Evolutionary conservation across 140 eudicot genomes (phyloP).

Genomic region (Senecio squalidus): DNA sequence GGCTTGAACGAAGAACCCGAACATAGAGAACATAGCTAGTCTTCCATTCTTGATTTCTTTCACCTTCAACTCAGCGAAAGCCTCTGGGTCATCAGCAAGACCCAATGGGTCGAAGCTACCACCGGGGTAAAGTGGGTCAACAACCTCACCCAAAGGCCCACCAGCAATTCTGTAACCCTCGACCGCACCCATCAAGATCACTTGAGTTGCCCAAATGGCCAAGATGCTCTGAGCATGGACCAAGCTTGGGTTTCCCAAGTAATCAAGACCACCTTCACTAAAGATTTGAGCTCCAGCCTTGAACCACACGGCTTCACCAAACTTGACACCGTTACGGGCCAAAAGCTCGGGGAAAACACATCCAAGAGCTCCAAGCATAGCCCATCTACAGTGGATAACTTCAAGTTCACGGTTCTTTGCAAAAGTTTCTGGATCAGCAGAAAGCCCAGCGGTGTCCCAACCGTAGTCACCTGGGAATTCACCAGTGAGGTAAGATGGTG

Average conservation of each 20-base stretch:
- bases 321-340: slow-evolving; percentile 84
- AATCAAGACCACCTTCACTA: slow-evolving; percentile 82
- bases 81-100: slow-evolving; percentile 74
- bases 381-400: slow-evolving; percentile 65
- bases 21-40: slow-evolving; percentile 73
- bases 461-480: slow-evolving; percentile 70
- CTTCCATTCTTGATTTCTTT: slow-evolving; percentile 69
- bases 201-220: slow-evolving; percentile 80
- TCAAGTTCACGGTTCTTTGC: slow-evolving; percentile 73
- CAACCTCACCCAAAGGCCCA: slow-evolving; percentile 79
- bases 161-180: slow-evolving; percentile 87
- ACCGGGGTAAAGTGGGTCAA: slow-evolving; percentile 71
- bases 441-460: slow-evolving; percentile 65
- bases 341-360: slow-evolving; percentile 80
- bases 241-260: slow-evolving; percentile 77
- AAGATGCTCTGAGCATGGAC: slow-evolving; percentile 77
- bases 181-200: slow-evolving; percentile 68
- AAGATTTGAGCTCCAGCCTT: slow-evolving; percentile 81
- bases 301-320: slow-evolving; percentile 84
- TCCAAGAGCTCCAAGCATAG: slow-evolving; percentile 73
- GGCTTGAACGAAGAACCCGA: slow-evolving; percentile 65
- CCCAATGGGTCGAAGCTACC: slow-evolving; percentile 79
- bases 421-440: slow-evolving; percentile 58
- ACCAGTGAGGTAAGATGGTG: slow-evolving; percentile 54
- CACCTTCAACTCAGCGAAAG: slow-evolving; percentile 74